phyloP scores from a whole-genome alignment of 306 rosid species.

The Begonia peltatifolia region DNA sequence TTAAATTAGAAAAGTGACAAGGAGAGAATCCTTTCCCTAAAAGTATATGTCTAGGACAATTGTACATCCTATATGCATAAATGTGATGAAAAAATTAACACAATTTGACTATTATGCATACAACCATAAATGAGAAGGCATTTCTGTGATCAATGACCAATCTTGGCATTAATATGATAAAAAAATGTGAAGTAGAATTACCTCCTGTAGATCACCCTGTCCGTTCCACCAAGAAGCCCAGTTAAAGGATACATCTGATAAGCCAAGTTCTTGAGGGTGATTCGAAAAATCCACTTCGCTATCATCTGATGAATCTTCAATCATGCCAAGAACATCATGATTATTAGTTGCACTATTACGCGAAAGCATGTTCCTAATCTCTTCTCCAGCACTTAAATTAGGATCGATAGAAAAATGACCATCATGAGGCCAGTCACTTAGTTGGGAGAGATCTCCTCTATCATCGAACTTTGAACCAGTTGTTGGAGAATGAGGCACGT shows the following conservation, averaged over 20 bases:
- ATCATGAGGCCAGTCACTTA: constrained; percentile 15
- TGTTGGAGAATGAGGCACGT: constrained; percentile 19
- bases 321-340: constrained; percentile 26
- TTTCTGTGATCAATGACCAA: no score
- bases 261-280: constrained; percentile 27
- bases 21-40: no score
- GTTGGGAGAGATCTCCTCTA: constrained; percentile 21
- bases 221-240: constrained; percentile 24
- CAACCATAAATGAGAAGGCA: no score
- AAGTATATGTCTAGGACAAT: no score
- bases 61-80: no score
- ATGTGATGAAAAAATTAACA: no score
- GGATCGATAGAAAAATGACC: constrained; percentile 17
- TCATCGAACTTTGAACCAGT: constrained; percentile 28
- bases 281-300: constrained; percentile 33
- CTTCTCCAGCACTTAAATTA: constrained; percentile 26
- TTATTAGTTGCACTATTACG: constrained; percentile 24
- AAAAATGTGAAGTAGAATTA: constrained; percentile 13
- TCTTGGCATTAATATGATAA: no score
- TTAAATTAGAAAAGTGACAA: no score
- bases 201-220: constrained; percentile 41
- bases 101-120: no score
- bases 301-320: constrained; percentile 54
- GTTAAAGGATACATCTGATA: constrained; percentile 17
- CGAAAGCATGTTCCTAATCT: constrained; percentile 29